These are phyloP conservation scores for Tulasnella sp. DNA, from an alignment of 768 basidiomycete genomes.

Conservation along the genomic window DNA sequence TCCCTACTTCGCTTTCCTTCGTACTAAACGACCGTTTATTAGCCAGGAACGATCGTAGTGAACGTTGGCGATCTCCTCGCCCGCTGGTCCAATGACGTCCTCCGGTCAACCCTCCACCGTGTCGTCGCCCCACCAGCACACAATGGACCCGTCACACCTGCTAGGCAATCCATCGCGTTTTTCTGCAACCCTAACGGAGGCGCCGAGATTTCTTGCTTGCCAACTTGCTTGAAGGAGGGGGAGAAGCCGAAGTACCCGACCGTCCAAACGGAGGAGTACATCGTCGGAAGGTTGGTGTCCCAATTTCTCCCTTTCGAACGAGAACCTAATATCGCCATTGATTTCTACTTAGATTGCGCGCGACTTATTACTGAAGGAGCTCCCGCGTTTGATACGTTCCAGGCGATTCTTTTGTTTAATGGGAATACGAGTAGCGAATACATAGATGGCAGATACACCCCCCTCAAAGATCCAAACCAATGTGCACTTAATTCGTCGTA, in stretches of 20 bases:
- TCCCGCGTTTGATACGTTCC: not conserved
- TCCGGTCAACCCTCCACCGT: conserved; percentile 70
- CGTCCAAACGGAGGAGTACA: conserved; percentile 70
- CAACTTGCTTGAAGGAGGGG: conserved; percentile 50
- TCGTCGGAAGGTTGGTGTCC: conserved; percentile 48
- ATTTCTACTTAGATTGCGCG: not conserved
- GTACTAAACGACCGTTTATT: conserved; percentile 17
- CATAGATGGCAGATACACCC: conserved; percentile 6
- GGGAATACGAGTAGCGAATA: not conserved
- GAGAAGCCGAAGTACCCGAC: conserved; percentile 59
- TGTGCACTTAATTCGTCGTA: not conserved
- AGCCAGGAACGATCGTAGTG: conserved; percentile 79
- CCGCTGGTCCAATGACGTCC: conserved; percentile 77
- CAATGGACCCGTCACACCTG: conserved; percentile 56
- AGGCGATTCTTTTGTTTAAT: not conserved
- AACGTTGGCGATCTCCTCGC: conserved; percentile 78
- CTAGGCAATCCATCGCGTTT: conserved; percentile 77
- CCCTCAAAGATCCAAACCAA: not conserved
- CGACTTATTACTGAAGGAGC: conserved; percentile 15
- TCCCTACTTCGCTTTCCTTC: not conserved
- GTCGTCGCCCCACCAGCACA: conserved; percentile 68
- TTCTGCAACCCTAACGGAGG: conserved; percentile 81
- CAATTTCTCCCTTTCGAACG: not conserved
- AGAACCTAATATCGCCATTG: not conserved
- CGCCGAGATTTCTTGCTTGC: conserved; percentile 64